Evolutionary conservation across 2,329 filamentous ascomycete species (phyloP).

Genomic region (Amauroascus niger): DNA sequence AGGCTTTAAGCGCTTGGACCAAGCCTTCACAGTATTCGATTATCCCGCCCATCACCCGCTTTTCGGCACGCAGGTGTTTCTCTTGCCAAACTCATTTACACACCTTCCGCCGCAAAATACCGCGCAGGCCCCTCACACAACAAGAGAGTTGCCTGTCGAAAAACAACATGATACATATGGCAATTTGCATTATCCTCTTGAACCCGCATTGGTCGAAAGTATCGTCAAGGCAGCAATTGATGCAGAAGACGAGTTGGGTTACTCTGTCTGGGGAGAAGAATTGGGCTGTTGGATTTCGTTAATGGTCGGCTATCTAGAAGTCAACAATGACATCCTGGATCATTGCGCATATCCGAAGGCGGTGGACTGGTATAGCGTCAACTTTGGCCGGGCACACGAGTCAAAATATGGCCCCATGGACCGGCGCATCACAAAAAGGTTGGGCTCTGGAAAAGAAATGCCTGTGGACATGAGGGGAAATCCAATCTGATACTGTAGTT

Average conservation of each 20-base stretch:
- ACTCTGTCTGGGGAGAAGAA: slow-evolving; percentile 19
- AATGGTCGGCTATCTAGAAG: slow-evolving; percentile 24
- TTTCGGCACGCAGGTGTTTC: slow-evolving; percentile 10
- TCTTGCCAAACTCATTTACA: slow-evolving; percentile 18
- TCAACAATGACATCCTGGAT: slow-evolving; percentile 24
- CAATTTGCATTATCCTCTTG: slow-evolving; percentile 19
- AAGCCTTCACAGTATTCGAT: slow-evolving; percentile 20
- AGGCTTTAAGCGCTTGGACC: slow-evolving; percentile 20
- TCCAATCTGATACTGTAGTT: slow-evolving; percentile 18
- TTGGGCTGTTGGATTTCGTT: slow-evolving; percentile 21
- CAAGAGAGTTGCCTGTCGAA: background rate
- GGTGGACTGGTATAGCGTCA: slow-evolving; percentile 24
- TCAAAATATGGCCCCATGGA: slow-evolving; percentile 19
- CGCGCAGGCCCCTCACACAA: background rate
- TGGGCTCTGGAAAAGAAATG: slow-evolving; percentile 22
- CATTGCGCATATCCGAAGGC: slow-evolving; percentile 21
- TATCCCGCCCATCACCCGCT: slow-evolving; percentile 18
- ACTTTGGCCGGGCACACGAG: slow-evolving; percentile 24
- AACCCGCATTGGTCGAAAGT: slow-evolving; percentile 19
- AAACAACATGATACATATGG: slow-evolving; percentile 15
- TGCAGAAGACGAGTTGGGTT: slow-evolving; percentile 17
- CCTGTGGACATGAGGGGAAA: slow-evolving; percentile 22
- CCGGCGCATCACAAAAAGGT: slow-evolving; percentile 21
- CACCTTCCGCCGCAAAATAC: slow-evolving; percentile 9
- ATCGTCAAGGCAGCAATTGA: slow-evolving; percentile 23